Evolutionary conservation across 495 filamentous ascomycete genomes (phyloP), one percentile per base, ranked within the genome.

Genomic region (Aspergillus carlsbadensis): DNA sequence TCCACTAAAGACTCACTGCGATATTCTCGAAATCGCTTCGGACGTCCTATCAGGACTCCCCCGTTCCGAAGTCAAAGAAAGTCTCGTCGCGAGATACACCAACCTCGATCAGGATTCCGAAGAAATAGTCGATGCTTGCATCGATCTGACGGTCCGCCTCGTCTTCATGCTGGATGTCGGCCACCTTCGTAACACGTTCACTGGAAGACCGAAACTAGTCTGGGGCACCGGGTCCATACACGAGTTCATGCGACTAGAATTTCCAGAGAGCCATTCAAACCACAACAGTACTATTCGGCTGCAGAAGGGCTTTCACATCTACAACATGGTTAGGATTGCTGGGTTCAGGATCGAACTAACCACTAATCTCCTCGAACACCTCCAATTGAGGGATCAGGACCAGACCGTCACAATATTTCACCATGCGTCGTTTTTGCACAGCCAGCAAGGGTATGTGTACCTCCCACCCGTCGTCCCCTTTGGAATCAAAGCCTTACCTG

Each of bases 301-400:
- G 4, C 21, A n/a, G 22, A 46, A 13, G 43, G 43, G 13, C 7
- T 52, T 41, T 26, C 17, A 13, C 21, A 4, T 29, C 1, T 53
- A 29, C 31, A 56, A 47, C 24, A 47, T 53, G 33, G 29, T 40
- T 20, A 52, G 63, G 1, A 72, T 78, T 39, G 76, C 57, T 4
- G 76, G 75, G 3, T 58, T 79, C 22, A 52, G 66, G 34, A 66
- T 80, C 10, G 13, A 41, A 14, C 74, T 67, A 70, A 82, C 79
- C 10, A 50, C 65, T 39, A 78, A 81, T 39, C 45, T 81, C 4
- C 61, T 65, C 0, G 74, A 81, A 47, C 79, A 82, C 61, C 62
- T 82, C 3, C 66, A 63, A 1, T 35, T 80, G 14, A 58, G 58
- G 8, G 70, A 75, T 26, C 72, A 71, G 37, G 74, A 75, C 33